Evolutionary conservation across 306 rosid genomes (phyloP), one percentile per base, ranked within the genome.

Genomic region (Vigna reflexopilosa): DNA sequence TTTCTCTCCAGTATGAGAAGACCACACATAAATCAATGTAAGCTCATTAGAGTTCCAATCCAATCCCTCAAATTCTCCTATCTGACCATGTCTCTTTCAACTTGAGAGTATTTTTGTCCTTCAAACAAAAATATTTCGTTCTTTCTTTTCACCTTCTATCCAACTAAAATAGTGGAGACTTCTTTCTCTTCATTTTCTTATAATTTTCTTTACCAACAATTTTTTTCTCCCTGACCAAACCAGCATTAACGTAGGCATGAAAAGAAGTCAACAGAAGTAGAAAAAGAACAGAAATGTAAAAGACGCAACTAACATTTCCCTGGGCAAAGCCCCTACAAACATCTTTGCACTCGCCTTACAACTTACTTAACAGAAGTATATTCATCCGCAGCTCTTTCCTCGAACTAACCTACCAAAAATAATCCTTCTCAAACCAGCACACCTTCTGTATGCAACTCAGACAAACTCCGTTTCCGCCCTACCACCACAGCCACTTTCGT

Each of bases 241-340:
- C 0, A 26, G 40, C 19, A 57, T 24, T 57, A 28, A 13, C 0
- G 40, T 32, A 61, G 36, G 45, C 67, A 15, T 61, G 10, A 61
- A 28, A 61, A 32, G 20, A 44, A 20, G 10, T 15, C 6, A 5
- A 6, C 6, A 61, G 9, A 14, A 42, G 13, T 42, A 15, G 6
- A 59, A 61, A 61, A 61, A 7, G 11, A 57, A 26, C 42, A 59
- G 10, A 61, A 61, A 61, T 30, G 42, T 62, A 62, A 32, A 62
- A 8, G 47, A 62, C 0, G 5, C 24, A 22, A 62, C 47, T 34
- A 62, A 62, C 6, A 30, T 17, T 34, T 62, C 16, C 47, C 2
- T 22, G 34, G 34, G 45, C 24, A 62, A 32, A 32, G 47, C 47
- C 16, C 22, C 68, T 34, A 62, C 20, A 61, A 44, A 32, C 13